phyloP scores from a whole-genome alignment of 139 green algal genomes.

The Coccomyxa sp. region DNA sequence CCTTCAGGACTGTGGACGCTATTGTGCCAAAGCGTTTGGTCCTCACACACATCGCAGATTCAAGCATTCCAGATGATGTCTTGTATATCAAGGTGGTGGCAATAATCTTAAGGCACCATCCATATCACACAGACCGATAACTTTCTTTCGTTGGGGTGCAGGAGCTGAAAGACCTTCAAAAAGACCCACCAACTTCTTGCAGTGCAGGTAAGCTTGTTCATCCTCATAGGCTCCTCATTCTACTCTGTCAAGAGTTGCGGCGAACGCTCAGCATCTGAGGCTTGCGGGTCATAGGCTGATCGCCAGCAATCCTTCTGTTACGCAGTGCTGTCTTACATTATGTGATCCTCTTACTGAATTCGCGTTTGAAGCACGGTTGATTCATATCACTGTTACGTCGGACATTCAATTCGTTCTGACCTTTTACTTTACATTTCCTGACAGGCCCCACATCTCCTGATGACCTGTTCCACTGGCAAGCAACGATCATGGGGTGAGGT shows the following conservation, averaged over 20 bases:
- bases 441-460: constrained; percentile 56
- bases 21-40: too few relatives aligned
- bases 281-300: too few relatives aligned
- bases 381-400: too few relatives aligned
- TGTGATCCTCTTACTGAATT: not conserved
- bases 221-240: not conserved
- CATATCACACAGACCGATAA: too few relatives aligned
- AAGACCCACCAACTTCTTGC: constrained; percentile 89
- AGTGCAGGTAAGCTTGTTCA: constrained; percentile 51
- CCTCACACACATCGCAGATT: too few relatives aligned
- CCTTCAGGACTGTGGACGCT: too few relatives aligned
- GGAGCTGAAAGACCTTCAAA: constrained; percentile 82
- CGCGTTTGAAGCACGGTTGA: too few relatives aligned
- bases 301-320: not conserved
- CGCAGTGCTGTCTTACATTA: not conserved
- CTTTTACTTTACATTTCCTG: not conserved
- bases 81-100: too few relatives aligned
- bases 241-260: too few relatives aligned
- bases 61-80: too few relatives aligned
- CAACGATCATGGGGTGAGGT: constrained; percentile 65
- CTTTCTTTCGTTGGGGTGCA: constrained; percentile 1
- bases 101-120: too few relatives aligned
- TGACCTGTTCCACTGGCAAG: constrained; percentile 93
- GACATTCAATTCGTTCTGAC: not conserved
- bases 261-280: too few relatives aligned